These are phyloP conservation scores for Linnemannia zychae DNA, from an alignment of 192 early-diverging fungal genomes.

Conservation along the genomic window DNA sequence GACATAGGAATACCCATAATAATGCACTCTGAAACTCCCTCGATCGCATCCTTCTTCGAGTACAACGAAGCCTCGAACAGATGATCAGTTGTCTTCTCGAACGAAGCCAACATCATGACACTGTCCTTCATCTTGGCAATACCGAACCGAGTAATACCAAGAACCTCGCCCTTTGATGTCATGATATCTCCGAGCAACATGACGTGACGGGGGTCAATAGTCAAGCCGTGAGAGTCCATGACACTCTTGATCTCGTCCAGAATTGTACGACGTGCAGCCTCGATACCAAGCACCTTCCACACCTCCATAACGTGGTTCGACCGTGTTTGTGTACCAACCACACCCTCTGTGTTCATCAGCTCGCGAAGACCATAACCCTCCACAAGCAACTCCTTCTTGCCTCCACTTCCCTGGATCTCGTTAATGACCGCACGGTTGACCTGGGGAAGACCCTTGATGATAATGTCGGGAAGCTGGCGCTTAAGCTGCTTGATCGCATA, in stretches of 20 bases:
- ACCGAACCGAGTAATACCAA: slow-evolving; percentile 99
- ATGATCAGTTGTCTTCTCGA: slow-evolving; percentile 99
- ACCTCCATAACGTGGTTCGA: slow-evolving; percentile 97
- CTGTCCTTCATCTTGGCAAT: slow-evolving; percentile 99
- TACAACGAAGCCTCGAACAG: slow-evolving; percentile 98
- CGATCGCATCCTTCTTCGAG: slow-evolving; percentile 92
- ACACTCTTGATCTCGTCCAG: slow-evolving; percentile 90
- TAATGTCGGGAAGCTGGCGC: slow-evolving; percentile 86
- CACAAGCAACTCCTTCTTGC: slow-evolving; percentile 79
- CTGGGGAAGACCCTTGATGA: slow-evolving; percentile 88
- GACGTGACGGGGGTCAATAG: slow-evolving; percentile 94
- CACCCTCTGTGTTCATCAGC: slow-evolving; percentile 96
- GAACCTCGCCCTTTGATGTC: slow-evolving; percentile 98
- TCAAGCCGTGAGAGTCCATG: slow-evolving; percentile 92
- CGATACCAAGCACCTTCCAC: slow-evolving; percentile 91
- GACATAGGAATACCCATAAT: slow-evolving; percentile 99
- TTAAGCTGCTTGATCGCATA: slow-evolving; percentile 87
- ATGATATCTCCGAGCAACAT: slow-evolving; percentile 98
- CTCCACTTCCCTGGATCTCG: slow-evolving; percentile 67
- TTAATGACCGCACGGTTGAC: slow-evolving; percentile 91
- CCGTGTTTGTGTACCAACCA: slow-evolving; percentile 81
- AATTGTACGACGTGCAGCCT: slow-evolving; percentile 93
- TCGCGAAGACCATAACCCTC: slow-evolving; percentile 95
- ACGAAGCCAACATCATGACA: slow-evolving; percentile 99
- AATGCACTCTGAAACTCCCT: slow-evolving; percentile 98